Evolutionary conservation across 2,329 filamentous ascomycete genomes (phyloP), one percentile per base, ranked within the genome.

Genomic region (Sordariomycetes sp.): DNA sequence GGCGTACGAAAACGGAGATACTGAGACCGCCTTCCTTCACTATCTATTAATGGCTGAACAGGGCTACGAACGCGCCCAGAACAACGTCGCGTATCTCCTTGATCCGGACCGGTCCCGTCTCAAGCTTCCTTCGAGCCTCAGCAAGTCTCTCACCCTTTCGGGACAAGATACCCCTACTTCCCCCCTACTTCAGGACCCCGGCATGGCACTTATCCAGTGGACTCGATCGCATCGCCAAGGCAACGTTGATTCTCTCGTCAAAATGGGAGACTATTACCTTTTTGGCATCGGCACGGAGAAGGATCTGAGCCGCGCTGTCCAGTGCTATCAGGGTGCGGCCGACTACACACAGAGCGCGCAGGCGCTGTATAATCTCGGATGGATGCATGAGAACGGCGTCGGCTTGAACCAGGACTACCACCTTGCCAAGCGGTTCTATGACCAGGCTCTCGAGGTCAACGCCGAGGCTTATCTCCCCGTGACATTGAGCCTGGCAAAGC

Each of bases 351-450:
- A 91, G 67, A 96, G 90, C 65, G 94, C 93, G 2, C 95, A 99
- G 72, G 94, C 95, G 16, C 83, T 97, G 59, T 99, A 91, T 82
- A 97, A 99, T 66, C 78, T 99, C 16, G 95, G 94, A 5, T 99
- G 94, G 94, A 97, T 99, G 93, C 91, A 99, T 67, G 94, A 99
- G 72, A 97, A 97, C 67, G 94, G 94, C 8, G 79, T 97, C 55
- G 90, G 92, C 1, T 82, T 97, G 22, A 87, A 89, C 58, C 94
- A 99, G 69, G 94, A 99, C 68, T 99, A 95, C 70, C 94, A 99
- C 68, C 84, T 99, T 59, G 94, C 95, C 2, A 99, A 99, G 73
- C 80, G 94, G 58, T 96, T 92, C 72, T 99, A 99, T 68, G 94
- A 99, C 66, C 81, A 94, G 61, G 93, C 94, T 1, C 76, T 97